phyloP scores from a whole-genome alignment of 148 eudicot species.

The Rhododendron vialii region DNA sequence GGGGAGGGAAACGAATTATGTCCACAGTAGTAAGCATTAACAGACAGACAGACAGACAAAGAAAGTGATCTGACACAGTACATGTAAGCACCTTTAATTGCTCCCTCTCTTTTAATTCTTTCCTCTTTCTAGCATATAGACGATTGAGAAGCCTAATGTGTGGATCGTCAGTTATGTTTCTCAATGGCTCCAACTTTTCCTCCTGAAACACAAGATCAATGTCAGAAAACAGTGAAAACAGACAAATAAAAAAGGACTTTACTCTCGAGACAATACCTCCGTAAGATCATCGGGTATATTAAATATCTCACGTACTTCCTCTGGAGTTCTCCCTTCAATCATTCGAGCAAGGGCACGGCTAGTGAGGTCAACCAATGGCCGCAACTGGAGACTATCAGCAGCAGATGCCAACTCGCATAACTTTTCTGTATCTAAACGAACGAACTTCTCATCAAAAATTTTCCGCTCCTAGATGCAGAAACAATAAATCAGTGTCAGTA shows the following conservation, averaged over 20 bases:
- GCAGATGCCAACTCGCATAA: conserved; percentile 73
- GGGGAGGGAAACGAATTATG: not conserved
- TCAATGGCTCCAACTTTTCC: conserved; percentile 82
- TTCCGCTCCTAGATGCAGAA: conserved; percentile 55
- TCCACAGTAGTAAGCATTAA: not conserved
- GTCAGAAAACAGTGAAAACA: conserved; percentile 11
- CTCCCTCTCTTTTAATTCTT: conserved; percentile 63
- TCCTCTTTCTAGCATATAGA: conserved; percentile 80
- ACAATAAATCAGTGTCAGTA: not conserved
- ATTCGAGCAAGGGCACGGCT: conserved; percentile 77
- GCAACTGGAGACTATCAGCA: conserved; percentile 74
- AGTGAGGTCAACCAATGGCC: conserved; percentile 77
- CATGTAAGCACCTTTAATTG: conserved; percentile 51
- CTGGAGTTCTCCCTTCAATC: conserved; percentile 77
- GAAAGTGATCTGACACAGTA: not conserved
- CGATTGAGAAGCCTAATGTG: conserved; percentile 78
- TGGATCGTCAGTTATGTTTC: conserved; percentile 79
- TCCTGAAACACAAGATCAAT: conserved; percentile 44
- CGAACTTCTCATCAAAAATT: conserved; percentile 64
- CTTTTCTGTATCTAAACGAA: conserved; percentile 54
- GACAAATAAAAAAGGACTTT: not conserved
- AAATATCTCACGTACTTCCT: conserved; percentile 75
- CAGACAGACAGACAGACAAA: not conserved
- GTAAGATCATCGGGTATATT: conserved; percentile 84
- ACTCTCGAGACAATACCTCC: conserved; percentile 42